Conservation (phyloP, 2,329 filamentous ascomycete genomes). For the Canariomyces notabilis region DNA sequence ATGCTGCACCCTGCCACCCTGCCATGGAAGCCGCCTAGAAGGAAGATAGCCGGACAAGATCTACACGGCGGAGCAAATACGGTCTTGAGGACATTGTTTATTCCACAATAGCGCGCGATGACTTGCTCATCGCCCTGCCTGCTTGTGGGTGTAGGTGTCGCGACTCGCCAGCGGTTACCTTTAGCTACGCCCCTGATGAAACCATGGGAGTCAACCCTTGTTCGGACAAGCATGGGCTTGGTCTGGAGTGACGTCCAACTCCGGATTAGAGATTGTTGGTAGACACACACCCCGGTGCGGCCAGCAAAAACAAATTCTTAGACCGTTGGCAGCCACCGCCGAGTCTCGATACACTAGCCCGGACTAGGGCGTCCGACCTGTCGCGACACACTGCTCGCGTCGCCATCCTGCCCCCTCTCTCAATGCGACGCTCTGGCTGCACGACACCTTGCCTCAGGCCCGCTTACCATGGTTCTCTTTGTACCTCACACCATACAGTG, state of each 20-base stretch:
- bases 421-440: conserved; percentile 23
- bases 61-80: conserved; percentile 1
- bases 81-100: conserved; percentile 13
- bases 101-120: conserved; percentile 7
- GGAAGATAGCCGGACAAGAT: conserved; percentile 7
- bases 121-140: not conserved
- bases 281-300: conserved; percentile 18
- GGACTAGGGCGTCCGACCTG: conserved; percentile 14
- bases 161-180: too few species aligned
- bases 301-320: conserved; percentile 18
- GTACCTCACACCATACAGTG: conserved; percentile 15
- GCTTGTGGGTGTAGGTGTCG: too few species aligned
- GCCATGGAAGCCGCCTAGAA: conserved; percentile 17
- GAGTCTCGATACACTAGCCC: too few species aligned
- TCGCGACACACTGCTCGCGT: conserved; percentile 20
- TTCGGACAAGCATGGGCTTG: conserved; percentile 19
- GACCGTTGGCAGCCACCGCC: conserved; percentile 21
- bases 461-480: conserved; percentile 17
- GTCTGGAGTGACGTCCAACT: too few species aligned
- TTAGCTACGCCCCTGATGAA: conserved; percentile 21
- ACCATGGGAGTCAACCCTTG: conserved; percentile 19
- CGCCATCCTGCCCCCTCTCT: conserved; percentile 15
- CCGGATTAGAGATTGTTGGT: too few species aligned
- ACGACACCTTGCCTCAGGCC: conserved; percentile 24
- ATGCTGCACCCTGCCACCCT: conserved; percentile 2